Base-by-base conservation (phyloP, 352 stramenopile species). In the Phytophthora macrochlamydospora region DNA sequence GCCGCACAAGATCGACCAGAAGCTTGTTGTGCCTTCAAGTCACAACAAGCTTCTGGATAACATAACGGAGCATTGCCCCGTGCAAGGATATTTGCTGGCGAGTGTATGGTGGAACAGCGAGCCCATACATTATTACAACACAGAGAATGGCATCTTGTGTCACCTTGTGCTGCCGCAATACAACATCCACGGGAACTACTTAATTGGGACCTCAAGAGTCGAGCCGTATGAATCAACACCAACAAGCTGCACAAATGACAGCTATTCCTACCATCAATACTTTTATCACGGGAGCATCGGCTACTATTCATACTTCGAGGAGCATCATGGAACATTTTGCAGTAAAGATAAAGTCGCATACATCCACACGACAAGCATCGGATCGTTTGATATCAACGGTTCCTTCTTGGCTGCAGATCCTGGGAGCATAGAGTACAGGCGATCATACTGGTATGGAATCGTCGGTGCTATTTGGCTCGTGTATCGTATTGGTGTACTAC, bases 211-310 rank as follows among this genome's bases (percentile, higher is more conserved):
- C 7, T 43, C 43, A 2, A 65, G 38, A 29, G 35, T 43, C 24
- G 35, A 1, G 7, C 42, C 59, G 18, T 60, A 49, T 9, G 6
- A 9, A 4, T 44, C 59, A 8, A 44, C 59, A 1, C 59, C 59
- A 33, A 29, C 24, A 1, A 44, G 12, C 13, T 67, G 51, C 8
- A 32, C 3, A 40, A 9, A 64, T 7, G 35, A 76, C 13, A 72
- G 67, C 33, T 59, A 54, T 31, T 14, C 53, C 0, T 64, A 66
- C 13, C 38, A 67, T 11, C 50, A 66, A 5, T 73, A 76, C 29
- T 60, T 75, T 3, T 78, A 78, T 33, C 69, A 78, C 14, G 59
- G 57, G 4, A 73, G 58, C 30, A 59, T 75, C 13, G 69, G 65
- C 0, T 78, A 60, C 37, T 40, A 40, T 28, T 65, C 58, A 29